Percentiles rank a stretch among this genome's conserved stretches.
These are phyloP conservation scores for Arctostaphylos glauca DNA, from an alignment of 148 eudicot species.

Conservation along the genomic window DNA sequence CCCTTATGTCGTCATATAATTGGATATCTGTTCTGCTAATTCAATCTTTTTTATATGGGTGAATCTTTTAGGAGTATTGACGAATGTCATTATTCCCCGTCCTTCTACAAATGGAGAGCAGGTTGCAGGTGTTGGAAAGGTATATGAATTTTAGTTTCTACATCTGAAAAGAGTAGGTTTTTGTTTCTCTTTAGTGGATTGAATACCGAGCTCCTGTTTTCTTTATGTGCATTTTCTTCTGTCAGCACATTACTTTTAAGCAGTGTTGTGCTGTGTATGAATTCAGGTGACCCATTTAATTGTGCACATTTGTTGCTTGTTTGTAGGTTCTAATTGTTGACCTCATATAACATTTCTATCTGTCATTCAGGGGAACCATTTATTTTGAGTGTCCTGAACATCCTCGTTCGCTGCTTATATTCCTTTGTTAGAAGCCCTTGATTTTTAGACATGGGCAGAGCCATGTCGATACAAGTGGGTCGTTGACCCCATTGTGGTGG, in stretches of 20 bases:
- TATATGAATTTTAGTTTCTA: slow-evolving; percentile 21
- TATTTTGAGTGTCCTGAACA: neutral
- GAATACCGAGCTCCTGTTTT: neutral
- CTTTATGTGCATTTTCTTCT: neutral
- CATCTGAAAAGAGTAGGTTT: neutral
- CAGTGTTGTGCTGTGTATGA: neutral
- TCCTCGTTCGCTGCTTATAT: neutral
- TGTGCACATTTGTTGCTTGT: neutral
- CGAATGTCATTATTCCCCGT: slow-evolving; percentile 71
- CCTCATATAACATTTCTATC: neutral
- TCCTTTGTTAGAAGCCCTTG: neutral
- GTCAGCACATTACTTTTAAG: neutral
- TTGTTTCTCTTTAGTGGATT: neutral
- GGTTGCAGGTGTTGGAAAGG: slow-evolving; percentile 84
- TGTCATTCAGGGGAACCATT: too few relatives aligned
- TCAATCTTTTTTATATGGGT: neutral
- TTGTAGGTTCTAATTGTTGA: neutral
- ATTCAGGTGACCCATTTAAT: neutral
- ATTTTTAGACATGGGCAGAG: too few relatives aligned
- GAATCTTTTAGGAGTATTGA: slow-evolving; percentile 53
- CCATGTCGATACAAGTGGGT: too few relatives aligned
- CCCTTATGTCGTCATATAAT: neutral
- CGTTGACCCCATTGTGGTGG: neutral
- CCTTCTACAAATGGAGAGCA: slow-evolving; percentile 55
- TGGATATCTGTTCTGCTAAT: neutral